phyloP scores from a whole-genome alignment of 768 basidiomycete genomes.

The Rubroboletus pulcherrimus region DNA sequence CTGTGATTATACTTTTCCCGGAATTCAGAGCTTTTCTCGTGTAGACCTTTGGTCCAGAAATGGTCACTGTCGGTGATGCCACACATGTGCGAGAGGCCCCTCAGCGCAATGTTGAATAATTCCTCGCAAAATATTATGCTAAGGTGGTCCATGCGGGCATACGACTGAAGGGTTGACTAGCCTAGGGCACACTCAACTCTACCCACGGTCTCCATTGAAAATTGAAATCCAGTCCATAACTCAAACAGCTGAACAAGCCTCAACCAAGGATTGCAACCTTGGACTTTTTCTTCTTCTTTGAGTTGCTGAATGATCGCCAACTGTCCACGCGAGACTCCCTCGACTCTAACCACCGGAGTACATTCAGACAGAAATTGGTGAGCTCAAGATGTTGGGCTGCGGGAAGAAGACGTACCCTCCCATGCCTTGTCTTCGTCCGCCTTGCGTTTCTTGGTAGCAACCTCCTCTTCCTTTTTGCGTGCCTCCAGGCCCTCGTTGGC shows the following conservation, averaged over 20 bases:
- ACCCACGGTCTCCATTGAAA: not conserved
- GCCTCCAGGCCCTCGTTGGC: slow-evolving; percentile 92
- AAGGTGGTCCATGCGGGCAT: not conserved
- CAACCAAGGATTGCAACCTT: slow-evolving; percentile 67
- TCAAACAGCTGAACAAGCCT: slow-evolving; percentile 17
- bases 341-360: slow-evolving; percentile 42
- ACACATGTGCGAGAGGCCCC: not conserved
- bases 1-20: no score
- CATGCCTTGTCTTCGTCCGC: slow-evolving; percentile 83
- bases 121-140: not conserved
- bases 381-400: not conserved
- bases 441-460: slow-evolving; percentile 74
- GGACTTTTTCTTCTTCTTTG: slow-evolving; percentile 82
- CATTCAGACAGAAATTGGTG: not conserved
- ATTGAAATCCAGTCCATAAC: not conserved
- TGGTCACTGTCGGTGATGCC: not conserved
- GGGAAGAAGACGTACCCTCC: slow-evolving; percentile 60
- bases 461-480: slow-evolving; percentile 88
- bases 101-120: not conserved
- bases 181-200: slow-evolving; percentile 17
- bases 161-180: slow-evolving; percentile 1
- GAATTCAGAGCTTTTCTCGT: no score
- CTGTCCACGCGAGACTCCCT: slow-evolving; percentile 81
- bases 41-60: no score
- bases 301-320: slow-evolving; percentile 69